Conservation (phyloP, 805 yeast genomes). For the Metschnikowia santaceciliae region DNA sequence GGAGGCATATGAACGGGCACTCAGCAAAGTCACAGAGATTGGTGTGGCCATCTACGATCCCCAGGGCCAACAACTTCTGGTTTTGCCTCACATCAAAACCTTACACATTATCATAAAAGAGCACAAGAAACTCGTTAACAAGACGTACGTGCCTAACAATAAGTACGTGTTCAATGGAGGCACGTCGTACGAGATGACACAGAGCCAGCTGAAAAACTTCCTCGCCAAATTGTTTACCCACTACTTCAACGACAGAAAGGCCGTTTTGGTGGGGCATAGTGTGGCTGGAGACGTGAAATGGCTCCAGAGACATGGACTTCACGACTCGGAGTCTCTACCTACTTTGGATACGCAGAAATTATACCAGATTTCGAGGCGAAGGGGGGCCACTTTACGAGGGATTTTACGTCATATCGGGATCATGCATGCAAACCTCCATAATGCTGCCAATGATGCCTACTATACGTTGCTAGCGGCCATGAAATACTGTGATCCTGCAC, state of each 20-base stretch:
- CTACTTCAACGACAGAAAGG: slow-evolving; percentile 16
- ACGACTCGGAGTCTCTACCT: slow-evolving; percentile 3
- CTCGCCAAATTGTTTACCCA: slow-evolving; percentile 13
- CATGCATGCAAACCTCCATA: slow-evolving; percentile 25
- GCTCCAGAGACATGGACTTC: slow-evolving; percentile 13
- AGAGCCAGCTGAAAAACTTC: slow-evolving; percentile 9
- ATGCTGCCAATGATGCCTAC: slow-evolving; percentile 30
- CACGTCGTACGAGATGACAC: slow-evolving; percentile 16
- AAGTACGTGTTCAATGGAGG: slow-evolving; percentile 22
- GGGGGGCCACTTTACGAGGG: slow-evolving; percentile 21
- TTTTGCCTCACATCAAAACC: slow-evolving; percentile 17
- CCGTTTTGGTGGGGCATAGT: slow-evolving; percentile 20
- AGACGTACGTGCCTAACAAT: slow-evolving; percentile 21
- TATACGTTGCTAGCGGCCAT: slow-evolving; percentile 25
- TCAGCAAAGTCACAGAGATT: slow-evolving; percentile 21
- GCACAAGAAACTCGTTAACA: slow-evolving; percentile 15
- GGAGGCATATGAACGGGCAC: slow-evolving; percentile 23
- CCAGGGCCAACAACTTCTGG: slow-evolving; percentile 12
- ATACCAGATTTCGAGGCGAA: slow-evolving; percentile 12
- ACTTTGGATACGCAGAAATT: slow-evolving; percentile 22
- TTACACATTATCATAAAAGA: slow-evolving; percentile 22
- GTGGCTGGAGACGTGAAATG: slow-evolving; percentile 17
- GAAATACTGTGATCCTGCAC: slow-evolving; percentile 22
- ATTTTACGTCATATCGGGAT: slow-evolving; percentile 18
- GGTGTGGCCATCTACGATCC: slow-evolving; percentile 26